These are phyloP conservation scores for Aspergillus japonicus DNA, from an alignment of 2,329 filamentous ascomycete genomes.

Conservation along the genomic window DNA sequence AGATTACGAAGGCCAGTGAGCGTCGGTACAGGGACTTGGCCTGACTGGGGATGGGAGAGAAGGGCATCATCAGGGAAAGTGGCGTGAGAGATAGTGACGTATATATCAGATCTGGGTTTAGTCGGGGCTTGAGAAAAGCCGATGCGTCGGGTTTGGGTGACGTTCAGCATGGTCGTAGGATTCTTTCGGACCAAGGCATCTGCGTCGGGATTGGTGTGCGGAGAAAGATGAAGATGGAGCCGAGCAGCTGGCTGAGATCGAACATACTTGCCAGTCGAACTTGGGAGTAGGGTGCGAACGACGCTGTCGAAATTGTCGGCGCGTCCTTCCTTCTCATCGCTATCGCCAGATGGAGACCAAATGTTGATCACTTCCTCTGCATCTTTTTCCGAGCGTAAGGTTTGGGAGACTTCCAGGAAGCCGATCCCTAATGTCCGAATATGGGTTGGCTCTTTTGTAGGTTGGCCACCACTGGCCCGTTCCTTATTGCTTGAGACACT, in stretches of 20 bases:
- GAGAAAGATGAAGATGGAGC: conserved; percentile 73
- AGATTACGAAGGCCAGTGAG: conserved; percentile 69
- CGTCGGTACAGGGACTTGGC: conserved; percentile 72
- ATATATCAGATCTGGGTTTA: conserved; percentile 88
- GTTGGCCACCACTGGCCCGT: conserved; percentile 19
- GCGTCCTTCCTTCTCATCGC: conserved; percentile 58
- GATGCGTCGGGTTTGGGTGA: conserved; percentile 80
- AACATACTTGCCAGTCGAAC: conserved; percentile 70
- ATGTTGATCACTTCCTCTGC: conserved; percentile 73
- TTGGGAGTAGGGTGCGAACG: conserved; percentile 71
- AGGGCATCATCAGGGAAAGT: conserved; percentile 67
- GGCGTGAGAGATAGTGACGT: conserved; percentile 78
- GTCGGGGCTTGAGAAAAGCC: conserved; percentile 91
- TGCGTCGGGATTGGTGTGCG: conserved; percentile 75
- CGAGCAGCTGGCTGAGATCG: conserved; percentile 71
- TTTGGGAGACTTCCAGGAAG: conserved; percentile 69
- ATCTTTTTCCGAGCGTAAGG: conserved; percentile 71
- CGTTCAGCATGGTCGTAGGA: conserved; percentile 79
- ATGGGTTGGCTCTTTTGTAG: conserved; percentile 43
- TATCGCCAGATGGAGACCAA: conserved; percentile 64
- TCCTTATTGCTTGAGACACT: conserved; percentile 31
- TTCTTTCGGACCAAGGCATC: conserved; percentile 80
- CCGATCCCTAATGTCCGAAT: conserved; percentile 75
- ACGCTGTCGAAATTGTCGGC: conserved; percentile 71
- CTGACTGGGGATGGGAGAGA: conserved; percentile 70